phyloP scores from a whole-genome alignment of 257 asterid species.

The Lavandula angustifolia region DNA sequence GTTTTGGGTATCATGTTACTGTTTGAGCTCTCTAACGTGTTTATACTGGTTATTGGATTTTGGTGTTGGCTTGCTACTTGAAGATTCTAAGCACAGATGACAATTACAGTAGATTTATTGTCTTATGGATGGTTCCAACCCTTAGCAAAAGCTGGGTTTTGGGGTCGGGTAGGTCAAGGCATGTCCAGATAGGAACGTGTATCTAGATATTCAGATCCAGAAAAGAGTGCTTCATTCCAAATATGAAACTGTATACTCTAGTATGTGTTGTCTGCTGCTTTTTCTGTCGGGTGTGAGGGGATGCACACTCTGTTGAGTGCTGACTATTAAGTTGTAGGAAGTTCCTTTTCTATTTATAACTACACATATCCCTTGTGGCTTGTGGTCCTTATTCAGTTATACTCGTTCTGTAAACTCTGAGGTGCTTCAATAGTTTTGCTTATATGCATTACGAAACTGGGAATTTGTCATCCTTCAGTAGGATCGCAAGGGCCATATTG shows the following conservation, averaged over 20 bases:
- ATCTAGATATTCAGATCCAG: background rate
- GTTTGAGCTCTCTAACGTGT: background rate
- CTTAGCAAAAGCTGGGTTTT: slow-evolving; percentile 9
- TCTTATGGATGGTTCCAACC: slow-evolving; percentile 3
- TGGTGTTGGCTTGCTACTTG: background rate
- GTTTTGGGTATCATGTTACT: background rate
- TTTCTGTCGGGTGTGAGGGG: background rate
- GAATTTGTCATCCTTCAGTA: slow-evolving; percentile 11
- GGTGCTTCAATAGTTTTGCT: background rate
- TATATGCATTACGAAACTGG: background rate
- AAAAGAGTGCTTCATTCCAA: background rate
- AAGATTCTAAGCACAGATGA: background rate
- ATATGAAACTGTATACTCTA: background rate
- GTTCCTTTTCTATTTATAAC: background rate
- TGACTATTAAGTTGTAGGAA: background rate
- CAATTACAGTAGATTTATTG: slow-evolving; percentile 16
- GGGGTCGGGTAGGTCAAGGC: background rate
- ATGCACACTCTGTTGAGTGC: background rate
- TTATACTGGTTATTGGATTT: background rate
- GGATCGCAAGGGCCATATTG: background rate
- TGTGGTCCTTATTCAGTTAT: background rate
- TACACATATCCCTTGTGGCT: background rate
- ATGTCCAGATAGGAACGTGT: background rate
- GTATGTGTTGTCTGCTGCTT: background rate
- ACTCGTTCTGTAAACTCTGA: background rate